Evolutionary conservation across 371 early-diverging fungal genomes (phyloP).

Genomic region (Mucor saturninus): DNA sequence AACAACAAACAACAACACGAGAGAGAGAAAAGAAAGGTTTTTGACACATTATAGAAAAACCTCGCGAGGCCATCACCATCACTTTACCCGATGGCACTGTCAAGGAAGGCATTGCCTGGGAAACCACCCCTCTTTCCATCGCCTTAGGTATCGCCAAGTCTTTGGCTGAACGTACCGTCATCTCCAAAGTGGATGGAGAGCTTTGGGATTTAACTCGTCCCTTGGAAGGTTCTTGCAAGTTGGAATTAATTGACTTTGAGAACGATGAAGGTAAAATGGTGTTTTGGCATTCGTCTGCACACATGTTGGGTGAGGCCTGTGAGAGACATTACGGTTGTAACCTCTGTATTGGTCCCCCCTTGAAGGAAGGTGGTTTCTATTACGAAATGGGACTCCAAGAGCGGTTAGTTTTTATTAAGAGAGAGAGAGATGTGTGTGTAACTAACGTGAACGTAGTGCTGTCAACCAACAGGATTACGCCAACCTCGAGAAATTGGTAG

Average conservation of each 20-base stretch:
- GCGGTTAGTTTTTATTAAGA: slow-evolving; percentile 51
- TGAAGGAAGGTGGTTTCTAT: slow-evolving; percentile 99
- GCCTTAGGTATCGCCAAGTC: slow-evolving; percentile 89
- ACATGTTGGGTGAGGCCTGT: slow-evolving; percentile 98
- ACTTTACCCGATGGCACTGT: slow-evolving; percentile 89
- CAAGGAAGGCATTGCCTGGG: slow-evolving; percentile 91
- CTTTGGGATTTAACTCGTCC: slow-evolving; percentile 95
- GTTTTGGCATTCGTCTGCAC: slow-evolving; percentile 99
- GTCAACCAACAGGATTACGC: slow-evolving; percentile 88
- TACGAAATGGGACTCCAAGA: slow-evolving; percentile 96
- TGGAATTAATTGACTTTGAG: slow-evolving; percentile 98
- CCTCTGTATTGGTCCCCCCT: slow-evolving; percentile 98
- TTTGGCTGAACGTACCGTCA: slow-evolving; percentile 89
- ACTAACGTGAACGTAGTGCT: slow-evolving; percentile 30
- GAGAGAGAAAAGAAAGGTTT: background rate
- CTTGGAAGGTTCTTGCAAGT: slow-evolving; percentile 76
- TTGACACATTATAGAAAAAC: slow-evolving; percentile 60
- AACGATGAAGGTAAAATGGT: slow-evolving; percentile 93
- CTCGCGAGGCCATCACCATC: slow-evolving; percentile 86
- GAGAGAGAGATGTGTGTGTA: background rate
- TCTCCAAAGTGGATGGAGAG: slow-evolving; percentile 95
- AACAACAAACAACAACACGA: background rate
- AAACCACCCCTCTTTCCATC: slow-evolving; percentile 96
- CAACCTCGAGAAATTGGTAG: slow-evolving; percentile 85
- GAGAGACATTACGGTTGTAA: slow-evolving; percentile 96